Evolutionary conservation across 208 protist genomes (phyloP).

Genomic region (Herpetomonas samuelpessoai): DNA sequence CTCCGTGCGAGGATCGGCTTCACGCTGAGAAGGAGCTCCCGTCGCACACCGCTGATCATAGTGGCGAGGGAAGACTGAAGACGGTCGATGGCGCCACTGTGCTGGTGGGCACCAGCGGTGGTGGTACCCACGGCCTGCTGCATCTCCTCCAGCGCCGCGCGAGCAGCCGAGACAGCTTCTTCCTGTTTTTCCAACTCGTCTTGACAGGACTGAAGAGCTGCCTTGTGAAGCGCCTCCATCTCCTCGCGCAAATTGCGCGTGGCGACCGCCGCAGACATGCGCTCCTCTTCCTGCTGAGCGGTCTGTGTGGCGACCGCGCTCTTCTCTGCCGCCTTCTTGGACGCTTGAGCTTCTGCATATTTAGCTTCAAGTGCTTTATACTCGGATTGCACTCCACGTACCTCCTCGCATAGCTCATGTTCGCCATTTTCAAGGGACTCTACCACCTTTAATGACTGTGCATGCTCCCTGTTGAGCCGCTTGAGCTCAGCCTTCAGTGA

Average conservation of each 20-base stretch:
- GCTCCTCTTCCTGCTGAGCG: too few species aligned
- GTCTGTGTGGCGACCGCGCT: conserved; percentile 1
- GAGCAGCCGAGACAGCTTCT: not conserved
- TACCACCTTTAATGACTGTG: conserved; percentile 10
- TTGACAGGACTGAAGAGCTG: too few species aligned
- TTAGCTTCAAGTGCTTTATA: conserved; percentile 12
- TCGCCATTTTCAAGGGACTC: conserved; percentile 22
- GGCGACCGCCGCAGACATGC: too few species aligned
- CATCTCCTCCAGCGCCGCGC: conserved; percentile 4
- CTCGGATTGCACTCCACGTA: conserved; percentile 19
- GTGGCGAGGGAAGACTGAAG: conserved; percentile 25
- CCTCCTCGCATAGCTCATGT: conserved; percentile 32
- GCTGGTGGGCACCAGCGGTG: conserved; percentile 1
- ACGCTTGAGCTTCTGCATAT: conserved; percentile 10
- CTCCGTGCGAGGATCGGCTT: conserved; percentile 33
- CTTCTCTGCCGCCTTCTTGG: conserved; percentile 9
- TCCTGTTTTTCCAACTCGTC: not conserved
- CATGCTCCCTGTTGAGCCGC: conserved; percentile 1
- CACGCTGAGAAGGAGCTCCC: conserved; percentile 26
- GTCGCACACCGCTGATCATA: conserved; percentile 25
- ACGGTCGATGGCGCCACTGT: conserved; percentile 17
- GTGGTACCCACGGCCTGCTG: conserved; percentile 18
- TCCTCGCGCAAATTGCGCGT: too few species aligned
- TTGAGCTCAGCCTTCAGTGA: conserved; percentile 21
- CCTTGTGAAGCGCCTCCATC: too few species aligned